phyloP scores from a whole-genome alignment of 2,329 filamentous ascomycete species.

The Scytalidium sp. region DNA sequence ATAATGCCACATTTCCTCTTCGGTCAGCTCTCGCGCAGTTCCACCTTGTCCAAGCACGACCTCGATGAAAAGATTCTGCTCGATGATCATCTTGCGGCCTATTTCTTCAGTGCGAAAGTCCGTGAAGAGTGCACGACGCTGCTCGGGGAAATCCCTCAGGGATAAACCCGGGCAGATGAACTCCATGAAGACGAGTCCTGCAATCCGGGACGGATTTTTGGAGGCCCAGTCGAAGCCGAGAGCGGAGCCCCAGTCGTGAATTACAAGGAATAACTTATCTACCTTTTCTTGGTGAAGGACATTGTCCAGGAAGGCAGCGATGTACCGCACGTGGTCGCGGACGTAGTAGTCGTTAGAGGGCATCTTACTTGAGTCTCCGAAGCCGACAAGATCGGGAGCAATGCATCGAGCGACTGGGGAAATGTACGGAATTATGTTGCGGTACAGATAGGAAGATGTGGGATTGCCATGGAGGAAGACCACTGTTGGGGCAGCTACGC shows the following conservation, averaged over 20 bases:
- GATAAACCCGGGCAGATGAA: not conserved
- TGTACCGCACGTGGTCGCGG: not conserved
- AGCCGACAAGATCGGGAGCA: not conserved
- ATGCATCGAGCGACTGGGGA: not conserved
- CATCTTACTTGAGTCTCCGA: not conserved
- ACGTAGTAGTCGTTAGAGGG: not conserved
- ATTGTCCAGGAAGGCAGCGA: not conserved
- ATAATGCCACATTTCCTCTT: not conserved
- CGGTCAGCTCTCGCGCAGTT: not conserved
- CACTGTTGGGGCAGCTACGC: not conserved
- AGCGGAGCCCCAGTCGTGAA: not conserved
- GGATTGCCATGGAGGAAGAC: slow-evolving; percentile 1
- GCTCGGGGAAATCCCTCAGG: not conserved
- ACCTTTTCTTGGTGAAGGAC: not conserved
- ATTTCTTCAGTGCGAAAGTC: not conserved
- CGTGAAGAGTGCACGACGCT: not conserved
- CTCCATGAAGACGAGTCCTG: slow-evolving; percentile 2
- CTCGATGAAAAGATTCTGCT: slow-evolving; percentile 1
- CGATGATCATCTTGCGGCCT: not conserved
- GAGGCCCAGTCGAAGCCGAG: slow-evolving; percentile 1
- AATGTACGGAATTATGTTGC: not conserved
- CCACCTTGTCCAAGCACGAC: not conserved
- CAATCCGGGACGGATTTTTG: not conserved
- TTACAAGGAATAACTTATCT: not conserved
- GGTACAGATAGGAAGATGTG: not conserved